Base-by-base conservation (phyloP, 2,329 filamentous ascomycete genomes). In the Aspergillus oerlinghausenensis region DNA sequence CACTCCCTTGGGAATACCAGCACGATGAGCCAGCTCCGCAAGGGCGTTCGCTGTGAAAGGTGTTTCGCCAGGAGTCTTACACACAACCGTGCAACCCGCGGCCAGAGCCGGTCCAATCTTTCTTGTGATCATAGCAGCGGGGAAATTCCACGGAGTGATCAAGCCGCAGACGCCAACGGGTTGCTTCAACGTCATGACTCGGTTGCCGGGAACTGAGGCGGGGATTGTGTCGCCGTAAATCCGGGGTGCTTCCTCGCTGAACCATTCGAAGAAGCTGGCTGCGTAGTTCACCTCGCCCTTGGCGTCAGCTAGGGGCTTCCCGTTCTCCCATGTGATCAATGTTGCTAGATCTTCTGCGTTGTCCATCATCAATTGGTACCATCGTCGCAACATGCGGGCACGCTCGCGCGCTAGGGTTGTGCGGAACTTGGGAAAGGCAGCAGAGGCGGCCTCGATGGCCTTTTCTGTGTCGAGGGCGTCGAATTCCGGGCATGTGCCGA, bases 21-120 rank as follows among this genome's bases (percentile, higher is more conserved):
- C 93, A 17, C 92, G 86, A 68, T 89, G 84, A 9, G 88, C 90
- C 42, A 97, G 84, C 75, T 96, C 92, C 1, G 90, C 90, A 21
- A 97, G 76, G 1, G 93, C 93, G 40, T 96, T 86, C 0, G 91
- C 86, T 25, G 92, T 96, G 72, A 93, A 94, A 0, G 93, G 94
- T 1, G 94, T 97, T 79, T 97, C 93, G 50, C 88, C 87, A 1
- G 93, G 92, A 17, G 92, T 88, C 75, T 99, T 99, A 67, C 87
- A 87, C 1, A 97, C 92, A 2, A 96, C 89, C 0, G 93, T 96
- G 77, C 93, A 97, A 57, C 94, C 94, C n/a, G 92, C 92, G 19
- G 94, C 94, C 55, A 97, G 81, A 9, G 84, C 84, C 4, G 84
- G 78, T 1, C 70, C 79, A 35, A 79, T 75, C 65, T 81, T 81